Percentiles rank a stretch among this genome's conserved stretches.
These are phyloP conservation scores for Neurospora sp. DNA, from an alignment of 2,329 filamentous ascomycete species.

Conservation along the genomic window DNA sequence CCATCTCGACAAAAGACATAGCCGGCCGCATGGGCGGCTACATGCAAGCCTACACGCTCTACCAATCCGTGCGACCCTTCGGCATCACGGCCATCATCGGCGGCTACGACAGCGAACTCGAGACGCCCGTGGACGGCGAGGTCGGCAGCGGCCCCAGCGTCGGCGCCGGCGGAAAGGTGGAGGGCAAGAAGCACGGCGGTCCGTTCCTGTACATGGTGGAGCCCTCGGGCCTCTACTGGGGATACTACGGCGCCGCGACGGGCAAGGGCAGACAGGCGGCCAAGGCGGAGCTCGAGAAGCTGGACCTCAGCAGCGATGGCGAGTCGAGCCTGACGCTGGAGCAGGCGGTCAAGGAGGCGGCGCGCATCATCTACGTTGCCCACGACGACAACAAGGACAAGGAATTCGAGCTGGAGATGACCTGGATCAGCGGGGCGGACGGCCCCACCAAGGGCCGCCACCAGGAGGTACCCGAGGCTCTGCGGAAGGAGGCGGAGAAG, in stretches of 20 bases:
- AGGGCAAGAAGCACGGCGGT: conserved; percentile 68
- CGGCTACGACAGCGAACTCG: conserved; percentile 84
- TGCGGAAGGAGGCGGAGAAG: conserved; percentile 88
- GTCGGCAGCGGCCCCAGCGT: conserved; percentile 71
- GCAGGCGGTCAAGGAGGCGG: conserved; percentile 91
- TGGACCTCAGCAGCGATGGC: conserved; percentile 70
- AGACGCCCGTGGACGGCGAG: conserved; percentile 79
- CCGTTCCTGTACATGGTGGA: conserved; percentile 98
- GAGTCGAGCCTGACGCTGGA: conserved; percentile 64
- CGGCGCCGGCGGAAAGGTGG: conserved; percentile 76
- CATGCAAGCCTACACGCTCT: conserved; percentile 94
- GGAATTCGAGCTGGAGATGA: conserved; percentile 99
- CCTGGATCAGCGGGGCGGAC: conserved; percentile 79
- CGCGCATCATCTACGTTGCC: conserved; percentile 91
- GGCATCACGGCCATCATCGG: conserved; percentile 91
- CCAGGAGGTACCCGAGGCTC: conserved; percentile 82
- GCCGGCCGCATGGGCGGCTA: conserved; percentile 92
- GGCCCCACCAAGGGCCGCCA: conserved; percentile 90
- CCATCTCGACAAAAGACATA: conserved; percentile 80
- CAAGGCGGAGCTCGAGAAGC: conserved; percentile 97
- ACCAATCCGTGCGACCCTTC: conserved; percentile 92
- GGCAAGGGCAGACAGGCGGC: conserved; percentile 94
- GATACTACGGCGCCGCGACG: conserved; percentile 95
- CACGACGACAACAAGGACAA: conserved; percentile 99
- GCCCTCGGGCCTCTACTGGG: conserved; percentile 95